A percentile compares a stretch with the other conserved stretches of the same genome.
Evolutionary conservation across 768 basidiomycete genomes (phyloP).

Genomic region (Cystobasidium tubakii): DNA sequence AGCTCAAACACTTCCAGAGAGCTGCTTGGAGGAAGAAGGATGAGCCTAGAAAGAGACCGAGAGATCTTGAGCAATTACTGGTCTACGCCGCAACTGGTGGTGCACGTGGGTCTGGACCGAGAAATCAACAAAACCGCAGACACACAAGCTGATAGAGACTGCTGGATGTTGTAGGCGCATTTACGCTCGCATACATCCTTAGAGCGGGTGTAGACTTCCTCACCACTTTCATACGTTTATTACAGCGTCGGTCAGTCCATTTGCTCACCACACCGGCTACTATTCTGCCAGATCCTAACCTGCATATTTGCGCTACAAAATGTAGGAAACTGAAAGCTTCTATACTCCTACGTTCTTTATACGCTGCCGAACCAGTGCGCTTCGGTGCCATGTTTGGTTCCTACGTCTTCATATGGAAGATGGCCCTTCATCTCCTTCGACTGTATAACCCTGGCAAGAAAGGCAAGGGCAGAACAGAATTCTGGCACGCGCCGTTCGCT

Average conservation of each 20-base stretch:
- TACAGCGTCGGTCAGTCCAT: constrained; percentile 59
- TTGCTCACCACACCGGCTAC: not conserved
- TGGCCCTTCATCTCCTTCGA: constrained; percentile 56
- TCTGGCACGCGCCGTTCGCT: constrained; percentile 75
- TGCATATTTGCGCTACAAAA: not conserved
- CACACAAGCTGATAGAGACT: not conserved
- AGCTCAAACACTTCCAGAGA: constrained; percentile 62
- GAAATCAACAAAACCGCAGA: not conserved
- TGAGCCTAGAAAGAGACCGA: constrained; percentile 60
- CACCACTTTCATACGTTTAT: constrained; percentile 66
- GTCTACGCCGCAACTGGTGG: constrained; percentile 68
- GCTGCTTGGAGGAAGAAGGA: constrained; percentile 64
- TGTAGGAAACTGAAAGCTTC: constrained; percentile 61
- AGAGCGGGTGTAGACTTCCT: constrained; percentile 77
- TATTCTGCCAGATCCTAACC: not conserved
- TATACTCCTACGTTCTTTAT: constrained; percentile 71
- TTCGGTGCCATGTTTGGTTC: constrained; percentile 60
- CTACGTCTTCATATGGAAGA: constrained; percentile 40
- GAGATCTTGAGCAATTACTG: constrained; percentile 61
- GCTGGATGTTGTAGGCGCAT: constrained; percentile 60
- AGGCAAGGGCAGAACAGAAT: constrained; percentile 49
- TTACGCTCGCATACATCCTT: constrained; percentile 69
- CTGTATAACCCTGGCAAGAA: constrained; percentile 47
- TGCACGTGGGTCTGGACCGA: constrained; percentile 57
- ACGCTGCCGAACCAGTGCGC: constrained; percentile 72